Base-by-base conservation (phyloP, 257 asterid species). In the Solanum appendiculatum region DNA sequence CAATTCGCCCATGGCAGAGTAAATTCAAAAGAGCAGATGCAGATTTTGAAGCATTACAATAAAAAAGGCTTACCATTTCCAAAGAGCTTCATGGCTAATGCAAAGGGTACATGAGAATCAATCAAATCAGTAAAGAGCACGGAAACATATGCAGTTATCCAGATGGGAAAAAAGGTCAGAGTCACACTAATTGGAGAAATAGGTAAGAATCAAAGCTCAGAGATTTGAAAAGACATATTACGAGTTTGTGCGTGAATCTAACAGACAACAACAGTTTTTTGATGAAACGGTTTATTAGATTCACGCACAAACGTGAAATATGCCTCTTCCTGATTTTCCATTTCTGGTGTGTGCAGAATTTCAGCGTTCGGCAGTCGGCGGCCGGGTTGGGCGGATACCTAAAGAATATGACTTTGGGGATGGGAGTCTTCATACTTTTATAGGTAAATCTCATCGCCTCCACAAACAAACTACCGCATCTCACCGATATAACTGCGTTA, bases 171-270 rank as follows among this genome's bases (percentile, higher is more conserved):
- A 21, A 14, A 72, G 81, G 48, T 72, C 18, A 72, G 8, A 9
- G 44, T 18, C 80, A 1, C 46, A 15, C 74, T 23, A 68, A 25
- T 5, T n/a, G 5, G 33, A n/a, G 31, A 63, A 63, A 58, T 25
- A 64, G 36, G 4, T 64, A 64, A 4, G 15, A 29, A 31, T 69
- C 82, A 74, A 39, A 23, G 33, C 16, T 12, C 63, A 42, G 4
- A 78, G n/a, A 27, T 42, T 14, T 1, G 86, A 86, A 86, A 86
- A 40, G 66, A 40, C 42, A 77, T 40, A 68, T 87, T 82, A 51
- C 89, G 89, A 87, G 89, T 68, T 87, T 87, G 86, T 87, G 89
- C 89, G 89, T 87, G 89, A 87, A 87, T 87, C 89, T 82, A 87
- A 82, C 63, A 36, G 9, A 37, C 48, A 36, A 20, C 6, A 39